Base-by-base conservation (phyloP, 2,329 filamentous ascomycete species). In the Cladosporium austrohemisphaericum region DNA sequence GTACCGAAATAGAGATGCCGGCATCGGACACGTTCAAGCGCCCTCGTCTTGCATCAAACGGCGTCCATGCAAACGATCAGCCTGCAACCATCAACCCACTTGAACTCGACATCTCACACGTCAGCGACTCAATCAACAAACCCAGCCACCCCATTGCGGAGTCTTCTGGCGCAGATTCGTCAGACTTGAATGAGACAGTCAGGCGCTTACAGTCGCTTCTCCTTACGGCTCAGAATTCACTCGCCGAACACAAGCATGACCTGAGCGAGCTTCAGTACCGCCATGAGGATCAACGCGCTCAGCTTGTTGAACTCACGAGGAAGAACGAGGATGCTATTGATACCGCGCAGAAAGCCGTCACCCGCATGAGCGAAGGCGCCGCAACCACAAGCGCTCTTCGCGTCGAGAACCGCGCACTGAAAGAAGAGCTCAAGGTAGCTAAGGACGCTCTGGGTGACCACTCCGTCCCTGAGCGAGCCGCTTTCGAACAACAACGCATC, bases 51-150 rank as follows among this genome's bases (percentile, higher is more conserved):
- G 54, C 55, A 3, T 18, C 25, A 3, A 41, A 47, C 18, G 41
- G 31, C 18, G 14, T 33, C 10, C 47, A 50, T 14, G 41, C 45
- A 13, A 41, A 49, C 13, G 52, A 56, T 4, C 29, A 60, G 8
- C 59, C 60, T 0, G 45, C 37, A 1, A 67, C 63, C 3, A 61
- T 67, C 46, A 61, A 66, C 38, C 61, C 61, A 4, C 54, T 59
- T n/a, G 61, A 66, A 2, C 50, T 65, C 18, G 67, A 71, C 5
- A 53, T 67, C 18, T 71, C 68, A 1, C 69, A 66, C 20, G 58
- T 72, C 40, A 74, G 69, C 49, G 70, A 74, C 52, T 73, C 71
- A 0, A 60, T 71, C 48, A 63, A 63, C 7, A 60, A 63, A 9
- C 62, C 62, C 5, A 60, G 57, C 9, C 14, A 47, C 22, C 14